Conservation (phyloP, 2,329 filamentous ascomycete genomes). For the Chaetoscypha palmicola region DNA sequence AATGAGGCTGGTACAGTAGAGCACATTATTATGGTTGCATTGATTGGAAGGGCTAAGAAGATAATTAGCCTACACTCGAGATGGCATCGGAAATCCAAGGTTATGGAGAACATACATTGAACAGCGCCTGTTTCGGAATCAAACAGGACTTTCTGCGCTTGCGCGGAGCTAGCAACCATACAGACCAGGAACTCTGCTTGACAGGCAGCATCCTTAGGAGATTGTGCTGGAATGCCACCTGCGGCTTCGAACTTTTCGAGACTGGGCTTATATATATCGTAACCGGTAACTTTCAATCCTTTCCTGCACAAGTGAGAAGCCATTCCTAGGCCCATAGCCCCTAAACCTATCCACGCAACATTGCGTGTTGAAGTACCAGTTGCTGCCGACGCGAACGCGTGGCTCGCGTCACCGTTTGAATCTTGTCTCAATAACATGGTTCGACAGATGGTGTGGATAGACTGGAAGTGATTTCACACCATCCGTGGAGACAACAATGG, state of each 20-base stretch:
- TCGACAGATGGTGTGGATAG: no score
- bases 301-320: constrained; percentile 62
- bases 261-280: constrained; percentile 60
- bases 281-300: constrained; percentile 62
- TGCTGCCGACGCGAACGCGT: background rate
- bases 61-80: background rate
- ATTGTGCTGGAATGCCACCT: constrained; percentile 52
- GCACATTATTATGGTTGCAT: constrained; percentile 56
- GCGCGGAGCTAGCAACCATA: constrained; percentile 67
- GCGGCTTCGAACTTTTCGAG: constrained; percentile 56
- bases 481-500: no score
- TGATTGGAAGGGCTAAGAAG: constrained; percentile 43
- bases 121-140: constrained; percentile 46
- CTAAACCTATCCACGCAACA: constrained; percentile 50
- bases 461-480: no score
- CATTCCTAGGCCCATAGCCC: constrained; percentile 77
- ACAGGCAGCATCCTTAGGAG: constrained; percentile 53
- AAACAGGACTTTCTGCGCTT: constrained; percentile 60
- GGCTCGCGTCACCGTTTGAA: background rate
- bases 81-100: no score
- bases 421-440: background rate
- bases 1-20: constrained; percentile 64
- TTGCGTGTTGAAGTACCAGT: constrained; percentile 9
- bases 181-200: constrained; percentile 56
- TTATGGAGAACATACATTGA: constrained; percentile 27